Evolutionary conservation across 2,329 filamentous ascomycete species (phyloP).

Genomic region (Mariannaea sp.): DNA sequence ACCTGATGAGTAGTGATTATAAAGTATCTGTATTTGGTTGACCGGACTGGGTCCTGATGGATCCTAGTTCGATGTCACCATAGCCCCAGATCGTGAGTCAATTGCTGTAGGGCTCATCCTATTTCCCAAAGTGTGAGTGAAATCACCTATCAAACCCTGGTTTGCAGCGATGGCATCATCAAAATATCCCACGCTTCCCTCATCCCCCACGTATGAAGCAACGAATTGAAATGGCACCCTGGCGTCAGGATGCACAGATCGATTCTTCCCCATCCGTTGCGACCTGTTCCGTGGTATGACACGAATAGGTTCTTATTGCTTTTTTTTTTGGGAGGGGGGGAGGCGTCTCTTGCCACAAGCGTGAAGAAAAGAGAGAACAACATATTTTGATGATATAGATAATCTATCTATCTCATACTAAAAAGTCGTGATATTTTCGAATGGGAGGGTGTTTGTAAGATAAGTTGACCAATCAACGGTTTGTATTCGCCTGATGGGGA

Average conservation of each 20-base stretch:
- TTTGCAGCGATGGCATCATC: constrained; percentile 25
- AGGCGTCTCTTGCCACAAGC: too few relatives aligned
- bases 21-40: background rate
- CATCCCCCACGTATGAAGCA: too few relatives aligned
- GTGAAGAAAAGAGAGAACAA: too few relatives aligned
- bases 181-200: constrained; percentile 12
- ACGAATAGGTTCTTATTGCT: too few relatives aligned
- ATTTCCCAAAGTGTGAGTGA: constrained; percentile 7
- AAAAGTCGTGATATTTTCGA: too few relatives aligned
- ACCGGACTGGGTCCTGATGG: constrained; percentile 12
- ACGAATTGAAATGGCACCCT: too few relatives aligned
- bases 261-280: too few relatives aligned
- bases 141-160: constrained; percentile 20
- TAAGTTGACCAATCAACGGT: background rate
- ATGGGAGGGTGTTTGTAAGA: background rate
- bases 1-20: background rate
- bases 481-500: background rate
- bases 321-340: too few relatives aligned
- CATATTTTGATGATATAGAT: too few relatives aligned
- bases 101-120: constrained; percentile 14
- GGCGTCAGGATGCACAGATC: too few relatives aligned
- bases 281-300: too few relatives aligned
- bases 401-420: too few relatives aligned
- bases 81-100: constrained; percentile 23
- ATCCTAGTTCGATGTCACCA: constrained; percentile 21